Evolutionary conservation across 805 yeast genomes (phyloP).

Genomic region (Cyberlindnera saturnus): DNA sequence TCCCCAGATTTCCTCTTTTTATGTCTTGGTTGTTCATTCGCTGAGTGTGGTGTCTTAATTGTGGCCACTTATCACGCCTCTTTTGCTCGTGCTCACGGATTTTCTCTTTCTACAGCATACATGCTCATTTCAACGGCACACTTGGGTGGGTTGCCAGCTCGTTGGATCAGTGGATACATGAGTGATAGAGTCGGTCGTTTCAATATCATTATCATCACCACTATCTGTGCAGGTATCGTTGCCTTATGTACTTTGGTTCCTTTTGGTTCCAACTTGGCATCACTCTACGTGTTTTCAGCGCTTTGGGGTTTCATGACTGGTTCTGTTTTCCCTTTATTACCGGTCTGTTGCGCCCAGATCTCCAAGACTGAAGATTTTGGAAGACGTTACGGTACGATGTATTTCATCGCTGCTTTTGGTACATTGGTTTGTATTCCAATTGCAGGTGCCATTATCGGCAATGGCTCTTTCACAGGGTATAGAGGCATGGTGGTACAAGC

Average conservation of each 20-base stretch:
- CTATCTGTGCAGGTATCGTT: conserved; percentile 28
- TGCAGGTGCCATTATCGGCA: conserved; percentile 41
- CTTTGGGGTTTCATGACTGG: conserved; percentile 48
- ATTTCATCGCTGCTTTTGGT: conserved; percentile 50
- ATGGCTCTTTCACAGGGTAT: conserved; percentile 6
- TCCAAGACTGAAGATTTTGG: conserved; percentile 47
- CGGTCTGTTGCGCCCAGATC: conserved; percentile 49
- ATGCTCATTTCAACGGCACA: conserved; percentile 36
- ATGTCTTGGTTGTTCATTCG: conserved; percentile 35
- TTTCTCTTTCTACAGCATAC: conserved; percentile 28
- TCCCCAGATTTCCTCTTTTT: conserved; percentile 38
- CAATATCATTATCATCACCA: conserved; percentile 35
- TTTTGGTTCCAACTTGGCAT: conserved; percentile 27
- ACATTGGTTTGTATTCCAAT: conserved; percentile 41
- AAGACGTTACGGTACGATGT: conserved; percentile 47
- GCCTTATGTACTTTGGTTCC: conserved; percentile 33
- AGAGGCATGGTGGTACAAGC: conserved; percentile 2
- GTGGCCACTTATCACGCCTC: conserved; percentile 46
- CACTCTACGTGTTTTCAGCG: conserved; percentile 33
- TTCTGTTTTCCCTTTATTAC: conserved; percentile 30
- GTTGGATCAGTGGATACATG: conserved; percentile 28
- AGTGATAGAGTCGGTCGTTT: conserved; percentile 39
- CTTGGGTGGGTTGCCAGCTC: conserved; percentile 27
- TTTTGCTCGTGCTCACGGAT: conserved; percentile 27
- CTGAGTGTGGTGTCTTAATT: conserved; percentile 39